Conservation (phyloP, 306 rosid species). For the Macrotyloma uniflorum region DNA sequence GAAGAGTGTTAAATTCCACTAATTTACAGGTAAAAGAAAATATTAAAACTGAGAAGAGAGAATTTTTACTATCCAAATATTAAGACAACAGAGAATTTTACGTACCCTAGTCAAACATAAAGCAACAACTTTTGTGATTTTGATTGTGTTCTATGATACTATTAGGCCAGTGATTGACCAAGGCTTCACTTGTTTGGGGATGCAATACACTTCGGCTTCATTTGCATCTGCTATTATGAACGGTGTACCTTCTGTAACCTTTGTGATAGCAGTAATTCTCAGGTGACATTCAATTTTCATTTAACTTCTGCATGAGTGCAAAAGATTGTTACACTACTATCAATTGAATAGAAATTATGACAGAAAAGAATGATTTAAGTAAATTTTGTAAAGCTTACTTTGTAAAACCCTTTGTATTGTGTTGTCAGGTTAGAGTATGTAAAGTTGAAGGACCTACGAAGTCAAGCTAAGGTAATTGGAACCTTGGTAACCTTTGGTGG, state of each 20-base stretch:
- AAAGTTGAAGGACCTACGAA: constrained; percentile 46
- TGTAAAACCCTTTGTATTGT: too few species aligned
- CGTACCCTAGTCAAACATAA: neutral
- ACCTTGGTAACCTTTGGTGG: constrained; percentile 57
- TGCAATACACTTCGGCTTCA: constrained; percentile 75
- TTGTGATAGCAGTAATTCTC: constrained; percentile 56
- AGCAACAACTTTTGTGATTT: neutral
- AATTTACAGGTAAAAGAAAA: neutral
- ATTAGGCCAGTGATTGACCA: constrained; percentile 74
- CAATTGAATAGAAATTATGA: too few species aligned
- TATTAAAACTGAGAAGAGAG: neutral
- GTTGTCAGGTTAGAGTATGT: constrained; percentile 38
- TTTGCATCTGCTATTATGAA: constrained; percentile 71
- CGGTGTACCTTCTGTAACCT: constrained; percentile 77
- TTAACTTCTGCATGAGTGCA: neutral
- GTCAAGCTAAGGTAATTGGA: constrained; percentile 61
- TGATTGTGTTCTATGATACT: neutral
- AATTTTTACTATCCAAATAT: neutral
- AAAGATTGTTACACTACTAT: too few species aligned
- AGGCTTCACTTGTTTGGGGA: constrained; percentile 65
- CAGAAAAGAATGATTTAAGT: too few species aligned
- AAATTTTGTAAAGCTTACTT: too few species aligned
- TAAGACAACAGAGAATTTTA: too few species aligned
- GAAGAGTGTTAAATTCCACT: neutral
- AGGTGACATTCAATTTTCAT: constrained; percentile 39